Evolutionary conservation across 352 stramenopile species (phyloP), one percentile per base, ranked within the genome.

Genomic region (Phytophthora kernoviae): DNA sequence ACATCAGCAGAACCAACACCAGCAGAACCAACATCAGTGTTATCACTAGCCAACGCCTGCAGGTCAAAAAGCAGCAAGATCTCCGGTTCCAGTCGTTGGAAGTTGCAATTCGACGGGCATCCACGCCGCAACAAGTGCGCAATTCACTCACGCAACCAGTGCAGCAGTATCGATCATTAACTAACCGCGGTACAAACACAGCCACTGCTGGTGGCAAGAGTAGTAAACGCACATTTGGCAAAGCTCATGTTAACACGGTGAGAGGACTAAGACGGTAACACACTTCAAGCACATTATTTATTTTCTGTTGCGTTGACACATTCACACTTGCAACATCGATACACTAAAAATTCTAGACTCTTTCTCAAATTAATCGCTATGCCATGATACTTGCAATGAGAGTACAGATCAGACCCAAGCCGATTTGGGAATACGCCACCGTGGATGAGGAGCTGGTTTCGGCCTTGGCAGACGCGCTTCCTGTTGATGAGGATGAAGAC

Each of bases 31-130:
- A 18, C 22, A 45, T 7, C 4, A 46, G 6, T 6, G n/a, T n/a
- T n/a, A n/a, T 30, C 34, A 65, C 9, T 42, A 40, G 11, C 39
- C 62, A 47, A 21, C 51, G 51, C 12, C 48, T 49, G 7, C 54
- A 60, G 24, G 40, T 62, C 11, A 66, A 68, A n/a, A 61, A 59
- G 1, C 63, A 77, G 15, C 67, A 77, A 51, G 71, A 87, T 24
- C 57, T 61, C 6, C 77, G 77, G 40, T 75, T 75, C 27, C 69
- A 75, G 24, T 55, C 68, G 2, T 57, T 84, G 0, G 72, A 84
- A 32, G 60, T 60, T 49, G 72, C 75, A 1, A 65, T 87, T 55
- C 58, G 40, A 39, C 55, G 50, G 43, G 39, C 52, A 14, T 50
- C 55, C 3, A 20, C 41, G 32, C 32, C 64, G 2, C 53, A 42